Conservation (phyloP, 1,139 yeast species). For the Geotrichum restrictum region DNA sequence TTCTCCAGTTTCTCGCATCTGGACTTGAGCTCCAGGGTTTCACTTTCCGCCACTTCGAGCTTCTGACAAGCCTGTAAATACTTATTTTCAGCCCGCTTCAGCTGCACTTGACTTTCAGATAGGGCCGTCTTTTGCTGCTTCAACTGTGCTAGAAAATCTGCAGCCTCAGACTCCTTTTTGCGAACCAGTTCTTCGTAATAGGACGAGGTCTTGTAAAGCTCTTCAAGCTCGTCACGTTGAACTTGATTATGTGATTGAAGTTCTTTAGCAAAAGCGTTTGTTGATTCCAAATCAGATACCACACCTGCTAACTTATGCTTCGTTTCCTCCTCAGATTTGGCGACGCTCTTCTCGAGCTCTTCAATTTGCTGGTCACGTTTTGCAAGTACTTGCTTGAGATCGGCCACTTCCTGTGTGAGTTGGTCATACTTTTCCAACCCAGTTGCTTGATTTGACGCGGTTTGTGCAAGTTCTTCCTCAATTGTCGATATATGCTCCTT, state of each 20-base stretch:
- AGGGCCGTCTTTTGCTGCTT: slow-evolving; percentile 29
- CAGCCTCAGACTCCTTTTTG: slow-evolving; percentile 42
- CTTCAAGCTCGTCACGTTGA: slow-evolving; percentile 41
- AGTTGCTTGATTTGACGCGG: slow-evolving; percentile 21
- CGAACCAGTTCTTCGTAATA: slow-evolving; percentile 40
- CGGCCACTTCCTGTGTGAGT: slow-evolving; percentile 34
- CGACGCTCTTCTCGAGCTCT: slow-evolving; percentile 38
- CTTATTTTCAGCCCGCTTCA: slow-evolving; percentile 25
- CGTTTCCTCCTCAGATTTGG: slow-evolving; percentile 39
- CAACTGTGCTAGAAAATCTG: slow-evolving; percentile 29
- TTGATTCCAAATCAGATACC: slow-evolving; percentile 34
- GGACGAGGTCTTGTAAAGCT: slow-evolving; percentile 40
- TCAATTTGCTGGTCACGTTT: slow-evolving; percentile 40
- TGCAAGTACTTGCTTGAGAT: slow-evolving; percentile 26
- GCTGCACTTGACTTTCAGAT: slow-evolving; percentile 14
- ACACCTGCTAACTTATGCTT: slow-evolving; percentile 30
- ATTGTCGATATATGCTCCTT: slow-evolving; percentile 27
- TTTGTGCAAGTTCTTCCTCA: slow-evolving; percentile 30
- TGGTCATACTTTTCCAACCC: slow-evolving; percentile 23
- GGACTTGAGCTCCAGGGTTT: slow-evolving; percentile 30
- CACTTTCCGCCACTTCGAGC: slow-evolving; percentile 25
- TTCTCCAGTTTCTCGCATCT: slow-evolving; percentile 33
- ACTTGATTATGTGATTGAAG: slow-evolving; percentile 50
- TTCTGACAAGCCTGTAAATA: slow-evolving; percentile 25
- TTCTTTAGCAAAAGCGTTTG: slow-evolving; percentile 44